phyloP scores from a whole-genome alignment of 768 basidiomycete species.

The Podaxis carcinomalis region DNA sequence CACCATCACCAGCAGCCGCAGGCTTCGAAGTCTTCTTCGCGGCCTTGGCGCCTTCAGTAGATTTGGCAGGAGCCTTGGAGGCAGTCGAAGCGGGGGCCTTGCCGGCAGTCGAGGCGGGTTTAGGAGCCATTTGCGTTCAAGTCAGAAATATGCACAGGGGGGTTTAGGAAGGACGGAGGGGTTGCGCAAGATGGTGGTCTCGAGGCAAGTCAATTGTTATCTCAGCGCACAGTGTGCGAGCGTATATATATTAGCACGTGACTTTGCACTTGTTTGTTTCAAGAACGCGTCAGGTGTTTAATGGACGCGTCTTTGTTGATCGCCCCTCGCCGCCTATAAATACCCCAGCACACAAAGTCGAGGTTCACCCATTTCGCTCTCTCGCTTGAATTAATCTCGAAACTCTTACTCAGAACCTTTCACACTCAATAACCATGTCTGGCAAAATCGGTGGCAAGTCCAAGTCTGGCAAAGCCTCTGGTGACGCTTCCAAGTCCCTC shows the following conservation, averaged over 20 bases:
- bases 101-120: conserved; percentile 78
- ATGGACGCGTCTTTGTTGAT: conserved; percentile 38
- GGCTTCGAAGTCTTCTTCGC: conserved; percentile 75
- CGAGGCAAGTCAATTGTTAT: conserved; percentile 17
- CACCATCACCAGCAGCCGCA: conserved; percentile 58
- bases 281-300: conserved; percentile 1
- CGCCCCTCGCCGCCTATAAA: background rate
- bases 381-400: background rate
- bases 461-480: conserved; percentile 63
- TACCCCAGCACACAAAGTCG: background rate
- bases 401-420: background rate
- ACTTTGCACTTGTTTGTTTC: conserved; percentile 41
- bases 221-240: conserved; percentile 11
- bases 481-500: conserved; percentile 56
- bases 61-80: conserved; percentile 72
- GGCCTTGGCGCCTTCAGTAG: conserved; percentile 58
- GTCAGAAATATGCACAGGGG: background rate
- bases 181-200: conserved; percentile 26
- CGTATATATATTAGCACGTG: conserved; percentile 41
- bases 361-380: background rate
- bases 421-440: conserved; percentile 33
- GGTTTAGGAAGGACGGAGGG: conserved; percentile 4
- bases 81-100: conserved; percentile 69
- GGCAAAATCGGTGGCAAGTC: conserved; percentile 48
- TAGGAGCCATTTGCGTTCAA: conserved; percentile 60